These are phyloP conservation scores for Sechiopsis laciniata DNA, from an alignment of 306 rosid species.

Conservation along the genomic window DNA sequence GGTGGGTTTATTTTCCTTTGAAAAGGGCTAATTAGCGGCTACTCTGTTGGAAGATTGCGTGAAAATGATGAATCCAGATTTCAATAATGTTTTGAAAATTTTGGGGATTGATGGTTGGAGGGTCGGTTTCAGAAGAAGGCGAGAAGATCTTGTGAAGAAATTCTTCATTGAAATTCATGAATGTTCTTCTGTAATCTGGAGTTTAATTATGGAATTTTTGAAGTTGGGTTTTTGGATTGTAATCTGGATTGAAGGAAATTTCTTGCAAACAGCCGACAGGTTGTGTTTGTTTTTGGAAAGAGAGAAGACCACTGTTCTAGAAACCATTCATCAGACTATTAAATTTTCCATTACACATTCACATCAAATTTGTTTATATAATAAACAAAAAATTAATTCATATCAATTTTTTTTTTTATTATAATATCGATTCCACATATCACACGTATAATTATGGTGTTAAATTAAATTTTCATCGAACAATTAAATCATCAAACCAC, in stretches of 20 bases:
- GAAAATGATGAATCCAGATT: not conserved
- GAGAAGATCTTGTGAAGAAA: not conserved
- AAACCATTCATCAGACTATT: no score
- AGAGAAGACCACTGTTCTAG: no score
- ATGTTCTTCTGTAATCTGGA: not conserved
- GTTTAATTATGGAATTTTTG: not conserved
- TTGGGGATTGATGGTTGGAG: constrained; percentile 1
- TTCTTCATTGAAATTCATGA: not conserved
- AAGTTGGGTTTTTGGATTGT: not conserved
- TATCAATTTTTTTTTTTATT: no score
- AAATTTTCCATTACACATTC: no score
- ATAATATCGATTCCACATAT: no score
- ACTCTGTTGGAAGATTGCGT: not conserved
- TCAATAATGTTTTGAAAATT: not conserved
- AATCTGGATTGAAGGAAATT: not conserved
- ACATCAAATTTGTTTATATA: no score
- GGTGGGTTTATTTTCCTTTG: not conserved
- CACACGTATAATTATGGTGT: no score
- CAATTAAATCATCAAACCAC: no score
- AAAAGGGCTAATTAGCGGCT: not conserved
- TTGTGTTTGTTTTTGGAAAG: no score
- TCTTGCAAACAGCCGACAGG: not conserved
- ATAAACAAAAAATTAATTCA: no score
- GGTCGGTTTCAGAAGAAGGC: constrained; percentile 11
- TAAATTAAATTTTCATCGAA: no score